These are phyloP conservation scores for Oryza rufipogon DNA, from an alignment of 176 grass and related monocot species.

Conservation along the genomic window DNA sequence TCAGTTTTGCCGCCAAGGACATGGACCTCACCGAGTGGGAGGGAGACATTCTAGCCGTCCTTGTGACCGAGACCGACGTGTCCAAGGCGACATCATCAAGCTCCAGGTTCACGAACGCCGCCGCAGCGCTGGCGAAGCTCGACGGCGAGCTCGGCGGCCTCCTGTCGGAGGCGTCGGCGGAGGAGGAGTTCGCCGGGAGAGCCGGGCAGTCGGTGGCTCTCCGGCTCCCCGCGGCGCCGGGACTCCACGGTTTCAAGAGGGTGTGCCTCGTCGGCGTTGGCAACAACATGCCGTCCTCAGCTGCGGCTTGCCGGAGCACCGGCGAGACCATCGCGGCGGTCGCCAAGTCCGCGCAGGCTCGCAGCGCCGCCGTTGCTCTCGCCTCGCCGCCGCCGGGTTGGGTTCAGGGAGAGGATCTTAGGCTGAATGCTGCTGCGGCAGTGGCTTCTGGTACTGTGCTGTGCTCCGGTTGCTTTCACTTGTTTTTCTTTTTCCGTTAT, in stretches of 20 bases:
- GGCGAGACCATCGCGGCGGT: constrained; percentile 69
- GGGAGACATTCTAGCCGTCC: constrained; percentile 81
- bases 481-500: background rate
- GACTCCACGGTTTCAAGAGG: constrained; percentile 33
- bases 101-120: constrained; percentile 76
- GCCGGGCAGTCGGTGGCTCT: constrained; percentile 77
- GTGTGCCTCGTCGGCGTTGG: background rate
- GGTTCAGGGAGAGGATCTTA: constrained; percentile 50
- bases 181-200: constrained; percentile 92
- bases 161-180: constrained; percentile 62
- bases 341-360: constrained; percentile 79
- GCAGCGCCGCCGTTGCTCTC: constrained; percentile 66
- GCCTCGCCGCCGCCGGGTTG: constrained; percentile 42
- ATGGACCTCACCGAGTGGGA: constrained; percentile 78
- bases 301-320: constrained; percentile 51
- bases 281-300: constrained; percentile 25
- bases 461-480: background rate
- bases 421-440: constrained; percentile 57
- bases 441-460: constrained; percentile 68
- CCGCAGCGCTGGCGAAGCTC: constrained; percentile 61
- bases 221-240: constrained; percentile 41
- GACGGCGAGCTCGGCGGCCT: constrained; percentile 72
- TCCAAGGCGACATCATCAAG: constrained; percentile 48
- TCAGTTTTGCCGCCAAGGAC: constrained; percentile 70
- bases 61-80: constrained; percentile 82